Percentiles rank a stretch among this genome's conserved stretches.
Conservation (phyloP, 2,329 filamentous ascomycete species). For the Alternaria sp. region DNA sequence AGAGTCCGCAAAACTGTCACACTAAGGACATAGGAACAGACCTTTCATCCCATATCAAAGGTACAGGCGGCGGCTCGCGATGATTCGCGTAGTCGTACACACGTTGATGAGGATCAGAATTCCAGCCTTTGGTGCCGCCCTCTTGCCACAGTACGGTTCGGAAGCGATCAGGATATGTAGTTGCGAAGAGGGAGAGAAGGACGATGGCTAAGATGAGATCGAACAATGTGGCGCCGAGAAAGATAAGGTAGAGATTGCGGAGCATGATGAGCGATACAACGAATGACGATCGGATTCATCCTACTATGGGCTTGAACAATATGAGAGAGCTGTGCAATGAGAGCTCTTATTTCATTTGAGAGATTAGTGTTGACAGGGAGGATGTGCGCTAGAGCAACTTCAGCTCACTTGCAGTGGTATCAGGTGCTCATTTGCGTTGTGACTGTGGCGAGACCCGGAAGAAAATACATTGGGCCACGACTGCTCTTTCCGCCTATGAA, state of each 20-base stretch:
- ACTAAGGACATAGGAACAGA: background rate
- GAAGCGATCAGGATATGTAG: constrained; percentile 19
- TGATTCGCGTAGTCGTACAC: constrained; percentile 33
- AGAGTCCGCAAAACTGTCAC: background rate
- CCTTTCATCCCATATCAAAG: constrained; percentile 33
- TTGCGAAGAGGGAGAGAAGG: constrained; percentile 22
- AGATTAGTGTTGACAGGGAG: background rate
- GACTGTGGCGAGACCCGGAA: background rate
- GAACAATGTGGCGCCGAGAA: constrained; percentile 10
- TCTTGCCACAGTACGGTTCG: constrained; percentile 23
- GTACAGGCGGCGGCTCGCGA: constrained; percentile 22
- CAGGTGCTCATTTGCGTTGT: constrained; percentile 1
- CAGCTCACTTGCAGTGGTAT: constrained; percentile 2
- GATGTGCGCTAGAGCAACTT: background rate
- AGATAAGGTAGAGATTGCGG: constrained; percentile 1
- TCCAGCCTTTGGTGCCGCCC: constrained; percentile 28
- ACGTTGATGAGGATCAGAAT: constrained; percentile 29
- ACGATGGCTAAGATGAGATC: constrained; percentile 18
- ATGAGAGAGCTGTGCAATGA: background rate
- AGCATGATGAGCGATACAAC: background rate
- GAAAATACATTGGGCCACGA: background rate
- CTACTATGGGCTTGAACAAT: background rate
- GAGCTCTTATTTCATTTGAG: background rate
- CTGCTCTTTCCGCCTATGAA: background rate
- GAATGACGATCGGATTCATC: background rate